Evolutionary conservation across 352 stramenopile genomes (phyloP).

Genomic region (Peronospora destructor): DNA sequence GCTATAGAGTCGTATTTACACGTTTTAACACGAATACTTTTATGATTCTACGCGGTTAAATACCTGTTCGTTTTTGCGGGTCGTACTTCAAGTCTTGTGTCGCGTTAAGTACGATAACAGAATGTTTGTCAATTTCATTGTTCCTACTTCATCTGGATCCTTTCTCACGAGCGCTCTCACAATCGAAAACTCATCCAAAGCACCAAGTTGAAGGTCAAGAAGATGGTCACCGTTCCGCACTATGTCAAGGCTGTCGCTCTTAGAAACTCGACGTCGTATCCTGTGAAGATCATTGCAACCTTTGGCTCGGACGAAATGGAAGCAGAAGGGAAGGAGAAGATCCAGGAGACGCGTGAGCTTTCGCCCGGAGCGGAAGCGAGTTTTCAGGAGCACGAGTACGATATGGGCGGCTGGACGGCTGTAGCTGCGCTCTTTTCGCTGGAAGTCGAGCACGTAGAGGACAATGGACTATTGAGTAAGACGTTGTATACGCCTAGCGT

Average conservation of each 20-base stretch:
- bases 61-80: too few species aligned
- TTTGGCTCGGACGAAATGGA: conserved; percentile 72
- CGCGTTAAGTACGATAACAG: conserved; percentile 15
- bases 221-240: conserved; percentile 46
- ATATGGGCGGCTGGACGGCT: conserved; percentile 74
- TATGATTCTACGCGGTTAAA: too few species aligned
- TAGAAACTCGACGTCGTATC: conserved; percentile 57
- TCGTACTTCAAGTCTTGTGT: too few species aligned
- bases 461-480: conserved; percentile 24
- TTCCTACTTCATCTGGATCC: conserved; percentile 14
- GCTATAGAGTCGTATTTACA: neutral
- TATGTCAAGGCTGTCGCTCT: conserved; percentile 72
- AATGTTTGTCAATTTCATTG: conserved; percentile 19
- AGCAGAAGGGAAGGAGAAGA: conserved; percentile 58
- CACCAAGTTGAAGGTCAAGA: conserved; percentile 23
- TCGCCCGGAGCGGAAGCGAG: conserved; percentile 29
- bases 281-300: conserved; percentile 46
- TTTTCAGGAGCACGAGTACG: conserved; percentile 61
- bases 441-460: conserved; percentile 38
- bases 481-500: conserved; percentile 52
- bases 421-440: conserved; percentile 52
- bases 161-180: conserved; percentile 3
- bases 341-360: conserved; percentile 47
- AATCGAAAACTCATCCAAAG: conserved; percentile 8
- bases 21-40: neutral